Evolutionary conservation across 2,329 filamentous ascomycete species (phyloP).

Genomic region (Meredithiella fracta): DNA sequence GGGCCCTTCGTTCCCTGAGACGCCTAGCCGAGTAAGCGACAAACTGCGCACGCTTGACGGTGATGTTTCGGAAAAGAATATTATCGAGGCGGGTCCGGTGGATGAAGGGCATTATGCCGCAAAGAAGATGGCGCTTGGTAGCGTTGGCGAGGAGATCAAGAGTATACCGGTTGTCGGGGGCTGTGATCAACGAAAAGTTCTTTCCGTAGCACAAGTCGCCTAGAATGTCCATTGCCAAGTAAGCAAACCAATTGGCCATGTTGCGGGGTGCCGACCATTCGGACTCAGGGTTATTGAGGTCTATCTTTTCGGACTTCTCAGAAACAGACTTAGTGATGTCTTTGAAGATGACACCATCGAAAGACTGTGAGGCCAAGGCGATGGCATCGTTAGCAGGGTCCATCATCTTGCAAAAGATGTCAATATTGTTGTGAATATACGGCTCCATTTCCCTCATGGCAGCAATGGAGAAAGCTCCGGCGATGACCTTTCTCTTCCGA

Average conservation of each 20-base stretch:
- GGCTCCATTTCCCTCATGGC: slow-evolving; percentile 53
- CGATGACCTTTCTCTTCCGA: slow-evolving; percentile 53
- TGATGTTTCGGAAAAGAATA: slow-evolving; percentile 49
- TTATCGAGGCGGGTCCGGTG: slow-evolving; percentile 50
- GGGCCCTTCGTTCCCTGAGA: slow-evolving; percentile 47
- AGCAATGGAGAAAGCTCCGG: slow-evolving; percentile 53
- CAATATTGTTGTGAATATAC: slow-evolving; percentile 47
- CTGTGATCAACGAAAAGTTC: slow-evolving; percentile 42
- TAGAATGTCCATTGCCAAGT: slow-evolving; percentile 45
- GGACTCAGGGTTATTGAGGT: neutral
- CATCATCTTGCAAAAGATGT: slow-evolving; percentile 47
- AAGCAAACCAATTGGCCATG: slow-evolving; percentile 48
- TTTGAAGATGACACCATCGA: neutral
- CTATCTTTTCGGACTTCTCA: slow-evolving; percentile 20
- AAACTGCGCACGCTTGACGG: slow-evolving; percentile 49
- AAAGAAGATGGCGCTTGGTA: slow-evolving; percentile 52
- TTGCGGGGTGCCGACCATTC: slow-evolving; percentile 40
- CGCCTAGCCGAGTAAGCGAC: slow-evolving; percentile 55
- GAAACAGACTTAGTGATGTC: slow-evolving; percentile 19
- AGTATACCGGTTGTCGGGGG: slow-evolving; percentile 45
- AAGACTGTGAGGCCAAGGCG: slow-evolving; percentile 15
- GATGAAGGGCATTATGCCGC: slow-evolving; percentile 54
- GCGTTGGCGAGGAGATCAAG: slow-evolving; percentile 50
- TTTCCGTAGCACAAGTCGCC: slow-evolving; percentile 46
- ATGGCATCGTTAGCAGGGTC: slow-evolving; percentile 22